Base-by-base conservation (phyloP, 2,329 filamentous ascomycete genomes). In the Fusarium verrucosum region DNA sequence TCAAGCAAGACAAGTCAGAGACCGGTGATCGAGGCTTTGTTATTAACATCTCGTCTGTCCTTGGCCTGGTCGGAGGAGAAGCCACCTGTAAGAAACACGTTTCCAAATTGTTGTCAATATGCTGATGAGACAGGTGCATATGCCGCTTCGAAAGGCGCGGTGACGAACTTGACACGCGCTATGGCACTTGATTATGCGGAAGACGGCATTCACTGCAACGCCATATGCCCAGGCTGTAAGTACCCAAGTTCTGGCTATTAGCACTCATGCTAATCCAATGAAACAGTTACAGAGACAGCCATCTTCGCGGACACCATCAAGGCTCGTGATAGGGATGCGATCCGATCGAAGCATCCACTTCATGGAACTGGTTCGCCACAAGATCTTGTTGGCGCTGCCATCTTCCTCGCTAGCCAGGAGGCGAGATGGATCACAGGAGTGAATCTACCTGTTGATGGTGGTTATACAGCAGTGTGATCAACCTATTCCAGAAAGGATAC, bases 191-290 rank as follows among this genome's bases (percentile, higher is more conserved):
- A 86, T 36, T 84, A 83, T 61, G 83, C 80, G 0, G 69, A 70
- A 1, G 69, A 80, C 11, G 73, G 77, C 1, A 83, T 86, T 23
- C 83, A 86, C 58, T 78, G 80, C 30, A 86, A 86, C 64, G 82
- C 82, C 0, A 76, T 86, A 7, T 84, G 82, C 50, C 84, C 84
- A 6, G 84, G 84, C 7, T 85, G 68, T 68, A 17, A 49, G 59
- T 40, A 10, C 4, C 5, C 16, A 7, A 3, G 0, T 11, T 3
- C 6, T 8, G 2, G 7, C 2, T 0, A 10, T 3, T 20, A 1
- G 3, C 2, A 2, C 3, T 1, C 1, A 17, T 7, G n/a, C 46
- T 33, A 7, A 19, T 16, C 5, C 4, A 11, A 5, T 30, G 2
- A 4, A 75, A 32, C 30, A 32, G 73, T 66, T 19, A 71, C 68